Evolutionary conservation across 2,329 filamentous ascomycete species (phyloP), one percentile per base, ranked within the genome.

Genomic region (Ceratocystis ficicola): DNA sequence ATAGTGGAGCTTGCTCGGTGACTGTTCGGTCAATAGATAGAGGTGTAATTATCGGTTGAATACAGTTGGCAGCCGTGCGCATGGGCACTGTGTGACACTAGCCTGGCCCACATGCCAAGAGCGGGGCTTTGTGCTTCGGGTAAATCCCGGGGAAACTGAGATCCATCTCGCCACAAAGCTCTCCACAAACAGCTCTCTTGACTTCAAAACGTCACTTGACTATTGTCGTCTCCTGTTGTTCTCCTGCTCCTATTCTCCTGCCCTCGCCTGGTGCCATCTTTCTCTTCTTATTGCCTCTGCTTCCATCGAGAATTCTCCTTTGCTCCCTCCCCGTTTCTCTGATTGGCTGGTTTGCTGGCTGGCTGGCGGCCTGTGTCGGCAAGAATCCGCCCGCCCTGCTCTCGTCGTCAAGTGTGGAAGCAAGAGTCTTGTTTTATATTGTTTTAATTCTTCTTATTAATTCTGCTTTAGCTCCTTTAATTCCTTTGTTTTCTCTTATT

Each of bases 381-480:
- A 48, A 48, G n/a, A 48, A 22, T n/a, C 46, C 46, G 20, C 8
- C 46, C 46, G 20, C 8, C 20, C 20, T 48, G 46, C 10, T 48
- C 46, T n/a, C 17, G 46, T 22, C 20, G 20, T n/a, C 3, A 20
- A 48, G 46, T 22, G 46, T 7, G 46, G 20, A 22, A 48, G 46
- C n/a, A 17, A 48, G 10, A 41, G 3, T 41, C 36, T 41, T 41
- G 36, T 41, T 41, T 15, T 15, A 41, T 41, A 41, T 41, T 15
- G 36, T 41, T 41, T 41, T 36, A n/a, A n/a, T 48, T n/a, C 59
- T 62, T 62, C 36, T 41, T 55, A 17, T 61, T 20, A 55, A 20
- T 48, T 6, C 50, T 12, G 0, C 25, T 57, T 30, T 36, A 59
- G 22, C 22, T 30, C 36, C 59, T 64, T 63, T 46, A 55, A 32